A percentile compares a stretch with the other conserved stretches of the same genome.
Conservation (phyloP, 2,329 filamentous ascomycete genomes). For the Aspergillus texensis region DNA sequence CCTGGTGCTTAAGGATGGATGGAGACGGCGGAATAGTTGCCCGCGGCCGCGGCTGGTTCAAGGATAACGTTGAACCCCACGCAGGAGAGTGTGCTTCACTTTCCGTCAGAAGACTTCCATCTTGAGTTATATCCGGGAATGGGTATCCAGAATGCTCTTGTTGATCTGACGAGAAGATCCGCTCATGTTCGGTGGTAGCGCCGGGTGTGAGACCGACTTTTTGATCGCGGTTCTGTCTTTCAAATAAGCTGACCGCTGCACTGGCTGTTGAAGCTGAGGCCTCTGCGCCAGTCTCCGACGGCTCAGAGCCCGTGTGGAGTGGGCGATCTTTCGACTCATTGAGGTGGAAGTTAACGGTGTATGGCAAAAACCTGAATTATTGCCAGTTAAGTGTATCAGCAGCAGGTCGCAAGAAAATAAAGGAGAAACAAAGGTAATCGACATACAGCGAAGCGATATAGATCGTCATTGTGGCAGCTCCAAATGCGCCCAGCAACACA, state of each 20-base stretch:
- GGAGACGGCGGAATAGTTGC: constrained; percentile 74
- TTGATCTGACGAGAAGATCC: constrained; percentile 39
- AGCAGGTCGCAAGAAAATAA: not conserved
- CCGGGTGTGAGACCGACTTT: constrained; percentile 40
- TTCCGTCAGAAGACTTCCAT: constrained; percentile 61
- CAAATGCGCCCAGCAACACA: not conserved
- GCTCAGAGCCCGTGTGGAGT: constrained; percentile 41
- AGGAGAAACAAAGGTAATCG: not conserved
- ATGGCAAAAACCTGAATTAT: constrained; percentile 75
- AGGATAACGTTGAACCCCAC: constrained; percentile 68
- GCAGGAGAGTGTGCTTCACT: constrained; percentile 74
- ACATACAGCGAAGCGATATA: constrained; percentile 62
- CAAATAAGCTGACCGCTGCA: constrained; percentile 39
- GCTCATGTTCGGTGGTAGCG: constrained; percentile 46
- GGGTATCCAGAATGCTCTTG: constrained; percentile 30
- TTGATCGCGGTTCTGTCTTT: constrained; percentile 26
- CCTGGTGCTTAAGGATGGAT: constrained; percentile 71
- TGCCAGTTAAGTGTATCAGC: constrained; percentile 9
- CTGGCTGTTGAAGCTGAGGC: constrained; percentile 27
- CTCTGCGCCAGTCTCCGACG: constrained; percentile 28
- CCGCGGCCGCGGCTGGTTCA: constrained; percentile 77
- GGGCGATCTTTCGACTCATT: constrained; percentile 45
- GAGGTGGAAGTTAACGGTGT: constrained; percentile 85
- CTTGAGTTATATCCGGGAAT: constrained; percentile 34
- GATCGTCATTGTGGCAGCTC: constrained; percentile 54